Percentiles rank a stretch among this genome's conserved stretches.
These are phyloP conservation scores for Entophlyctis luteolus DNA, from an alignment of 192 early-diverging fungal species.

Conservation along the genomic window DNA sequence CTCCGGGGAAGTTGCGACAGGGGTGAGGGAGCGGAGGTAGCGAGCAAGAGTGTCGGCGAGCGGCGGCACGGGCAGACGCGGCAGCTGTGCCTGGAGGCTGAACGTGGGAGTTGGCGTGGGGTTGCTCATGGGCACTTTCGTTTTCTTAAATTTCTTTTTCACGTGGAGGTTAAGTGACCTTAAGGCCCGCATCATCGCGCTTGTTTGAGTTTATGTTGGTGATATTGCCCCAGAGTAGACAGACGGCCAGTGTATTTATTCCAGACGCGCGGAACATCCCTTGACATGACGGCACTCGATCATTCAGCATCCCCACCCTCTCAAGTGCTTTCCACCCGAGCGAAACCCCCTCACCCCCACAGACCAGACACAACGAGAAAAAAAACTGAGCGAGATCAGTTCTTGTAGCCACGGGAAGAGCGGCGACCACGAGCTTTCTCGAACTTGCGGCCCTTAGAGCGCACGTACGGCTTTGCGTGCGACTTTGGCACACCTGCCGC, in stretches of 20 bases:
- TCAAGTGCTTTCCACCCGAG: no score
- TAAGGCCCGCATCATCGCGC: neutral
- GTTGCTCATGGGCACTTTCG: no score
- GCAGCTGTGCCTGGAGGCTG: constrained; percentile 50
- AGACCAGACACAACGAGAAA: neutral
- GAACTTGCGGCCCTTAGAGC: constrained; percentile 99
- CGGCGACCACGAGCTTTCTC: constrained; percentile 99
- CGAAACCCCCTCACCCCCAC: neutral
- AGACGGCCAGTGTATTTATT: no score
- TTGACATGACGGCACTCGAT: no score
- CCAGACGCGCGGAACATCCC: no score
- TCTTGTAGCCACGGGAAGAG: constrained; percentile 96
- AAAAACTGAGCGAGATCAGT: constrained; percentile 21
- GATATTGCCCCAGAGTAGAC: neutral
- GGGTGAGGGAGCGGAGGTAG: constrained; percentile 77
- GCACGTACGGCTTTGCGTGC: constrained; percentile 77
- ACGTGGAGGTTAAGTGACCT: no score
- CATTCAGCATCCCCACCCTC: neutral
- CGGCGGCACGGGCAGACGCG: constrained; percentile 84
- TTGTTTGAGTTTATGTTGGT: neutral
- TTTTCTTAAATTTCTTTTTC: no score
- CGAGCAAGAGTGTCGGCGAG: constrained; percentile 76
- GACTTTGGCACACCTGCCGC: constrained; percentile 66
- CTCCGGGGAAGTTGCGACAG: constrained; percentile 58
- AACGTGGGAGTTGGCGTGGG: constrained; percentile 5